phyloP scores from a whole-genome alignment of 2,329 filamentous ascomycete genomes.

The Alternaria infectoria region DNA sequence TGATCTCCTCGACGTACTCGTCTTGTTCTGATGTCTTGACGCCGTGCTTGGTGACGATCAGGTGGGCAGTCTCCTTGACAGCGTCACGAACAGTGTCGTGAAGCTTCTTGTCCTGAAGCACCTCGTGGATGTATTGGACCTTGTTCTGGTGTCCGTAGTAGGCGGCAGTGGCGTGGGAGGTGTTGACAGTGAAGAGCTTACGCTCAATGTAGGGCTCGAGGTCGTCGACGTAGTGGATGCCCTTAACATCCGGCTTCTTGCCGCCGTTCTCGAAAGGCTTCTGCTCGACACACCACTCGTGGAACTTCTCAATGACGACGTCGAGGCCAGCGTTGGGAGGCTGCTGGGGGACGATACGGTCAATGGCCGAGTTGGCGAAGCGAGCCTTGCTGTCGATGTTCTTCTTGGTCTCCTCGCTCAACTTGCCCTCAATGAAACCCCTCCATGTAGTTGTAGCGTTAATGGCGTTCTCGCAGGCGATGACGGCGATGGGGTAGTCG shows the following conservation, averaged over 20 bases:
- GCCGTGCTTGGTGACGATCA: constrained; percentile 86
- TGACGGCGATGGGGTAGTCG: constrained; percentile 78
- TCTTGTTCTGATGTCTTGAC: constrained; percentile 78
- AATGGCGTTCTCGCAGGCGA: constrained; percentile 98
- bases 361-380: constrained; percentile 97
- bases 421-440: constrained; percentile 78
- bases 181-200: constrained; percentile 99
- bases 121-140: constrained; percentile 88
- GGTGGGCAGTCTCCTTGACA: constrained; percentile 81
- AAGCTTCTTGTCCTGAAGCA: constrained; percentile 81
- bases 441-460: constrained; percentile 89
- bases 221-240: constrained; percentile 91
- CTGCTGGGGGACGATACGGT: constrained; percentile 96
- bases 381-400: constrained; percentile 76
- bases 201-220: constrained; percentile 96
- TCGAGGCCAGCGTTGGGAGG: constrained; percentile 79
- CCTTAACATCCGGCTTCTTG: constrained; percentile 76
- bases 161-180: constrained; percentile 91
- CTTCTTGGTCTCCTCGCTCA: constrained; percentile 69
- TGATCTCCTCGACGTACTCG: constrained; percentile 89
- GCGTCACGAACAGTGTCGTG: constrained; percentile 78
- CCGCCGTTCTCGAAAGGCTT: constrained; percentile 76
- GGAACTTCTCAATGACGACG: constrained; percentile 97
- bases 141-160: constrained; percentile 91
- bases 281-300: constrained; percentile 95